Percentiles rank a stretch among this genome's conserved stretches.
phyloP scores from a whole-genome alignment of 2,329 filamentous ascomycete genomes.

The Sporothrix globosa region DNA sequence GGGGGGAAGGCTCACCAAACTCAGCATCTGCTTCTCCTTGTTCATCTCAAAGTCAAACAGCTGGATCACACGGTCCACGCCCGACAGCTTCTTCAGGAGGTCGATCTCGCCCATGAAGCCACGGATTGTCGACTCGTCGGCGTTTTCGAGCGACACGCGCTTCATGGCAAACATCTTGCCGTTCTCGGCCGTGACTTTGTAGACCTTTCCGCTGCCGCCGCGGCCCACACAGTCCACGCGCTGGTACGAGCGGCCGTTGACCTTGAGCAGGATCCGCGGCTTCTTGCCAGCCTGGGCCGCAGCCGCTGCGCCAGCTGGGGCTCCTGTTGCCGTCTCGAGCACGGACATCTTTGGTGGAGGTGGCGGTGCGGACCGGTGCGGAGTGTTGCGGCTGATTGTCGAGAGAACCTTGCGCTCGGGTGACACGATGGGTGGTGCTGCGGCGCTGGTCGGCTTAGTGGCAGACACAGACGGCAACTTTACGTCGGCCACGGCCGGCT shows the following conservation, averaged over 20 bases:
- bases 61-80: slow-evolving; percentile 86
- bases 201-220: slow-evolving; percentile 92
- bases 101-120: slow-evolving; percentile 97
- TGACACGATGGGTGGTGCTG: background rate
- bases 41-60: slow-evolving; percentile 94
- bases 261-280: slow-evolving; percentile 78
- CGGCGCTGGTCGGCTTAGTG: background rate
- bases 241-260: slow-evolving; percentile 91
- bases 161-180: slow-evolving; percentile 95
- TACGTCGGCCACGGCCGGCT: slow-evolving; percentile 14
- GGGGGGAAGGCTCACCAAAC: slow-evolving; percentile 63
- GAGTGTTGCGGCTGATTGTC: slow-evolving; percentile 66
- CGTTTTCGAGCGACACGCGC: slow-evolving; percentile 85
- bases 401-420: slow-evolving; percentile 62
- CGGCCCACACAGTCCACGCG: slow-evolving; percentile 87
- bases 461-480: background rate
- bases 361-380: slow-evolving; percentile 72
- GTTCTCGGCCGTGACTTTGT: slow-evolving; percentile 95
- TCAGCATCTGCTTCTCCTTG: slow-evolving; percentile 84
- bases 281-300: slow-evolving; percentile 69
- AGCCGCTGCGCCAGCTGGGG: slow-evolving; percentile 76
- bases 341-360: slow-evolving; percentile 91
- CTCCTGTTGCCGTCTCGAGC: slow-evolving; percentile 84
- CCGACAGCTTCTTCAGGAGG: slow-evolving; percentile 76
- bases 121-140: slow-evolving; percentile 78